Percentiles rank a stretch among this genome's conserved stretches.
Conservation (phyloP, 768 basidiomycete genomes). For the Russula olivacea region DNA sequence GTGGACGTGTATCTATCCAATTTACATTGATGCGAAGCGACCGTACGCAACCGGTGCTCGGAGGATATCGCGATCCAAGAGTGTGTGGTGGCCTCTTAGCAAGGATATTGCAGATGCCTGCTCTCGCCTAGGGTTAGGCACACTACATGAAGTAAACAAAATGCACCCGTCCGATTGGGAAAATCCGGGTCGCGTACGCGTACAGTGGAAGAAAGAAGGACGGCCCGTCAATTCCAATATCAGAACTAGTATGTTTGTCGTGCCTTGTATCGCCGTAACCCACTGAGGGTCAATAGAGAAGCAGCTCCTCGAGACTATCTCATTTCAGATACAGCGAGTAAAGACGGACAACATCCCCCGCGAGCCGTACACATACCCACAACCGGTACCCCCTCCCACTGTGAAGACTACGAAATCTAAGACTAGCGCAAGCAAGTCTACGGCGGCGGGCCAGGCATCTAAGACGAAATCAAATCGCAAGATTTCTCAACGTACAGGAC, state of each 20-base stretch:
- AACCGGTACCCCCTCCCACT: constrained; percentile 27
- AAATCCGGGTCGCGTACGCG: constrained; percentile 92
- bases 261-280: constrained; percentile 1
- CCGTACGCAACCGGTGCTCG: constrained; percentile 80
- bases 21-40: constrained; percentile 94
- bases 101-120: constrained; percentile 88
- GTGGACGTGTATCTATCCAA: constrained; percentile 95
- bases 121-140: constrained; percentile 65
- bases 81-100: constrained; percentile 93
- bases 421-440: constrained; percentile 24
- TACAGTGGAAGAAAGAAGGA: constrained; percentile 86
- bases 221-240: constrained; percentile 58
- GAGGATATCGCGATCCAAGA: constrained; percentile 69
- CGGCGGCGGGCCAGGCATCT: constrained; percentile 25
- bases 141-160: constrained; percentile 86
- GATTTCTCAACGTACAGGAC: constrained; percentile 26
- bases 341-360: constrained; percentile 68
- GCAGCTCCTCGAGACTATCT: constrained; percentile 68
- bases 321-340: constrained; percentile 61
- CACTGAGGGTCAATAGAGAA: constrained; percentile 44
- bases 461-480: constrained; percentile 28
- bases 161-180: constrained; percentile 96
- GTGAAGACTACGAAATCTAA: constrained; percentile 31
- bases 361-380: constrained; percentile 48
- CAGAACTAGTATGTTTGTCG: constrained; percentile 58